phyloP scores from a whole-genome alignment of 352 stramenopile genomes.

The Pythium utonaiense region DNA sequence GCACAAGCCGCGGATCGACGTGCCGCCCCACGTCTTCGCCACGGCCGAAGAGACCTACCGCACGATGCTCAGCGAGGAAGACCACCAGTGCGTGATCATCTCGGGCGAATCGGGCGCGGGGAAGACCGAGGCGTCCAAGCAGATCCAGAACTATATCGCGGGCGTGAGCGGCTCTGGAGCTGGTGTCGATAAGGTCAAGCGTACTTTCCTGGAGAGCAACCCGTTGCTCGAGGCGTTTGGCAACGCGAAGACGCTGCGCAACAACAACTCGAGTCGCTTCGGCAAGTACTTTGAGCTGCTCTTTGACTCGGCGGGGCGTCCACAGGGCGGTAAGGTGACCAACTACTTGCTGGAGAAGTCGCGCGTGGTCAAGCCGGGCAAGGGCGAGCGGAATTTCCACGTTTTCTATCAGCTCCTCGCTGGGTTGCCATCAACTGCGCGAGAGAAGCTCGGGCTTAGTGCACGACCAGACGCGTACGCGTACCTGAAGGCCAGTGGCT shows the following conservation, averaged over 20 bases:
- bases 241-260: constrained; percentile 94
- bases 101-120: constrained; percentile 80
- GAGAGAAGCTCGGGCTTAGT: constrained; percentile 71
- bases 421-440: constrained; percentile 52
- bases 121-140: constrained; percentile 87
- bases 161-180: constrained; percentile 71
- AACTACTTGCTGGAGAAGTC: constrained; percentile 94
- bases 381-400: constrained; percentile 93
- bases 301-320: constrained; percentile 84
- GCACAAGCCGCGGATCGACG: constrained; percentile 85
- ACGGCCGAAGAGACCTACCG: constrained; percentile 86
- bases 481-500: constrained; percentile 88
- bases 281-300: constrained; percentile 95
- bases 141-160: constrained; percentile 90
- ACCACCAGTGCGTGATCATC: constrained; percentile 91
- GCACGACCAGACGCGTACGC: constrained; percentile 63
- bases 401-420: constrained; percentile 93
- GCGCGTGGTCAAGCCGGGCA: constrained; percentile 78
- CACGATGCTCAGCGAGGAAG: constrained; percentile 85
- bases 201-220: constrained; percentile 92
- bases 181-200: constrained; percentile 86
- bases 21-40: constrained; percentile 83
- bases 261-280: constrained; percentile 95
- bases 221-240: constrained; percentile 95
- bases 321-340: constrained; percentile 86